Evolutionary conservation across 257 asterid genomes (phyloP).

Genomic region (Solanum chiquidenum): DNA sequence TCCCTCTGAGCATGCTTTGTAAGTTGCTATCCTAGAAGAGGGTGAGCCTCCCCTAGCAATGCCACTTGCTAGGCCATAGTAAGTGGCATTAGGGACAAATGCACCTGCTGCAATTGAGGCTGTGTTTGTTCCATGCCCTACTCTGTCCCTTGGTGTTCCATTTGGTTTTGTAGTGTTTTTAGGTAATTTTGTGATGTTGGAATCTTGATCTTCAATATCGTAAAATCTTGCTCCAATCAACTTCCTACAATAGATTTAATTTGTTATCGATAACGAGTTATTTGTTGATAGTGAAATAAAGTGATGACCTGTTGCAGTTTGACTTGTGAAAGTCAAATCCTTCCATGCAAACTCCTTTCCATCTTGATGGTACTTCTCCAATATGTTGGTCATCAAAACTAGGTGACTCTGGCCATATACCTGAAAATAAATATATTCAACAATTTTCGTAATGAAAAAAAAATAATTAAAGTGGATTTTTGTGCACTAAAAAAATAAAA

Average conservation of each 20-base stretch:
- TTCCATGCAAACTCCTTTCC: slow-evolving; percentile 86
- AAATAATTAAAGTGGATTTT: neutral
- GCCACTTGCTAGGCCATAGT: slow-evolving; percentile 55
- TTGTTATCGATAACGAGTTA: neutral
- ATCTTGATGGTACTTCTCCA: slow-evolving; percentile 55
- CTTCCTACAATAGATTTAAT: slow-evolving; percentile 24
- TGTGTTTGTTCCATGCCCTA: slow-evolving; percentile 71
- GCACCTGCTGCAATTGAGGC: slow-evolving; percentile 59
- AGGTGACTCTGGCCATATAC: slow-evolving; percentile 83
- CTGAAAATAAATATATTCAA: slow-evolving; percentile 16
- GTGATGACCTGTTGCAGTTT: slow-evolving; percentile 53
- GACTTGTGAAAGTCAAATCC: slow-evolving; percentile 42
- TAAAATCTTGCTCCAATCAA: slow-evolving; percentile 68
- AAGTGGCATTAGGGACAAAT: slow-evolving; percentile 37
- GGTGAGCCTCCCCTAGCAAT: slow-evolving; percentile 58
- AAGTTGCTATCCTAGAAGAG: slow-evolving; percentile 54
- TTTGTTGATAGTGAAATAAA: neutral
- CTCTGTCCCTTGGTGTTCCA: slow-evolving; percentile 50
- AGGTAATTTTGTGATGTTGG: neutral
- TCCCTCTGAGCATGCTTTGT: slow-evolving; percentile 45
- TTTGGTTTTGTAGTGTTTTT: neutral
- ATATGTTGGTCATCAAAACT: slow-evolving; percentile 48
- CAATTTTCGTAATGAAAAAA: neutral
- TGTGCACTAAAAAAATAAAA: neutral
- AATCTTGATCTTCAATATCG: slow-evolving; percentile 1